Percentiles rank a stretch among this genome's conserved stretches.
Evolutionary conservation across 768 basidiomycete species (phyloP).

Genomic region (Russula brevipes): DNA sequence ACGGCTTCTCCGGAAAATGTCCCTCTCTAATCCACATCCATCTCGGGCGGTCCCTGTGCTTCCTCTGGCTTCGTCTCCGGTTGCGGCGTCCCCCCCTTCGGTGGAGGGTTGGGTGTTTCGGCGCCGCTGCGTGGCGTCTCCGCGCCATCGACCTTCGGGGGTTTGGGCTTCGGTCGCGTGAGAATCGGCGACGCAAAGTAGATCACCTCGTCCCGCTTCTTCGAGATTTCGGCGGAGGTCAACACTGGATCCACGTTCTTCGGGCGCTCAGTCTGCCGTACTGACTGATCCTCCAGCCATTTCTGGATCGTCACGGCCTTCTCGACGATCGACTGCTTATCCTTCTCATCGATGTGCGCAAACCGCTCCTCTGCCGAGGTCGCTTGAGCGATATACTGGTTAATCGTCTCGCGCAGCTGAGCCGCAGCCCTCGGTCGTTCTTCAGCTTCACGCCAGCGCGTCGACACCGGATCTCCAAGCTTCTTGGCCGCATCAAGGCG

Average conservation of each 20-base stretch:
- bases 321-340: constrained; percentile 82
- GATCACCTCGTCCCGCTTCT: constrained; percentile 89
- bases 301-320: constrained; percentile 85
- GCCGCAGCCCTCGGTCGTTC: constrained; percentile 69
- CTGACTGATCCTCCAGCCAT: constrained; percentile 93
- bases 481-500: constrained; percentile 79
- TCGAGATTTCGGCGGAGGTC: constrained; percentile 73
- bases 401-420: constrained; percentile 80
- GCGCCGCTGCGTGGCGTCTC: constrained; percentile 68
- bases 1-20: background rate
- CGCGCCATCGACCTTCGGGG: constrained; percentile 58
- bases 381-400: constrained; percentile 79
- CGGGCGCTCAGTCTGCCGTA: constrained; percentile 77
- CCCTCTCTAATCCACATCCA: constrained; percentile 70
- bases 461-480: constrained; percentile 80
- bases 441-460: constrained; percentile 79
- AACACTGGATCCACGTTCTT: constrained; percentile 88
- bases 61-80: constrained; percentile 38
- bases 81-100: constrained; percentile 32
- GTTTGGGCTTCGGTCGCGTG: constrained; percentile 89
- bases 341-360: constrained; percentile 85
- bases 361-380: constrained; percentile 81
- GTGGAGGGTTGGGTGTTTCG: constrained; percentile 48
- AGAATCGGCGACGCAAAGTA: constrained; percentile 89
- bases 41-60: constrained; percentile 51